phyloP scores from a whole-genome alignment of 164 flowering plant genomes.

The Paratinospora sagittata region DNA sequence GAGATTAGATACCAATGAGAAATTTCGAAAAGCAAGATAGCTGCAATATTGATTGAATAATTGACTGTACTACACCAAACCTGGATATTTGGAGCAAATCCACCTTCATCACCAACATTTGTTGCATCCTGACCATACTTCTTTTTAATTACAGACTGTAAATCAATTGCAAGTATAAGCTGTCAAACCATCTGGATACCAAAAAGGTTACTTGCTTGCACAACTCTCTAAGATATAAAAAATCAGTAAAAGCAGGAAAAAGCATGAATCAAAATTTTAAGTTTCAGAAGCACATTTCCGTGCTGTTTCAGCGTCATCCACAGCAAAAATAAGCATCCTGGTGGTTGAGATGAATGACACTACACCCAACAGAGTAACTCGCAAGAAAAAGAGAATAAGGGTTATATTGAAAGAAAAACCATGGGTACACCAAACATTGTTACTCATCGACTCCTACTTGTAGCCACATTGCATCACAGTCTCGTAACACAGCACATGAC shows the following conservation, averaged over 20 bases:
- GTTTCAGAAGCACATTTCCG: neutral
- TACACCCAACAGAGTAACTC: too few relatives aligned
- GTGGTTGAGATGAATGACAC: neutral
- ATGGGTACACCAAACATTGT: neutral
- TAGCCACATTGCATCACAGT: neutral
- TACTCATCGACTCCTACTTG: neutral
- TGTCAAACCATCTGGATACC: neutral
- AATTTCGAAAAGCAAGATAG: neutral
- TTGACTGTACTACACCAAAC: slow-evolving; percentile 18
- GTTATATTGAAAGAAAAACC: too few relatives aligned
- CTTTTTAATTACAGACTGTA: slow-evolving; percentile 81
- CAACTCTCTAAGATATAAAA: neutral
- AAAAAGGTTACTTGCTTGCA: neutral
- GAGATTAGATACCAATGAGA: too few relatives aligned
- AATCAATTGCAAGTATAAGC: slow-evolving; percentile 5
- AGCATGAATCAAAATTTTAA: neutral
- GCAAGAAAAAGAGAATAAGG: too few relatives aligned
- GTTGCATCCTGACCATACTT: slow-evolving; percentile 93
- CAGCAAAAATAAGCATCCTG: neutral
- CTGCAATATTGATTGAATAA: neutral
- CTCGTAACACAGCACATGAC: neutral
- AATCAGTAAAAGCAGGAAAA: neutral
- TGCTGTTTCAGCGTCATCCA: neutral
- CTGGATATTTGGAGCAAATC: slow-evolving; percentile 94
- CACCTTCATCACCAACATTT: slow-evolving; percentile 97